phyloP scores from a whole-genome alignment of 176 grass and related monocot species.

The Triticum dicoccoides region DNA sequence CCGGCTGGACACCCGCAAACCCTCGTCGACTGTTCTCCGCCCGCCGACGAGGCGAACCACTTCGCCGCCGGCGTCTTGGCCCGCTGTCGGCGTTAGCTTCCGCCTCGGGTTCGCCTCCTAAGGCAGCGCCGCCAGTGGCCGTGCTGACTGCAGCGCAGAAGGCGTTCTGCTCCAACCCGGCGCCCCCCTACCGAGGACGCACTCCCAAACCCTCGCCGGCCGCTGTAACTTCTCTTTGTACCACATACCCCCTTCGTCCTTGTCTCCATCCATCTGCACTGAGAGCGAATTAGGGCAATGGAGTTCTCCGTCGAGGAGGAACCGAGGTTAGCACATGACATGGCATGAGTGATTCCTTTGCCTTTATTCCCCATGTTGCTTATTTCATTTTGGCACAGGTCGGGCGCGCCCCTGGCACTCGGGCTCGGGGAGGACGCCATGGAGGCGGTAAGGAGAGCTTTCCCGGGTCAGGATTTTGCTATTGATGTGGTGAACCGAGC shows the following conservation, averaged over 20 bases:
- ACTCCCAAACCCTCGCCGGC: neutral
- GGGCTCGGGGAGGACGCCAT: neutral
- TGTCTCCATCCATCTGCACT: neutral
- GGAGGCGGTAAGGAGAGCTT: neutral
- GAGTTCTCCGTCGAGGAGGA: neutral
- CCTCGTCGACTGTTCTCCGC: neutral
- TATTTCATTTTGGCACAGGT: neutral
- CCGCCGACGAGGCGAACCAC: neutral
- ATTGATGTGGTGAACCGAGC: constrained; percentile 3
- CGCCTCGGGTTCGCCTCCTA: neutral
- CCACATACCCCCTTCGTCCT: neutral
- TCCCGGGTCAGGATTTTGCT: neutral
- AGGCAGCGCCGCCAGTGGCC: neutral
- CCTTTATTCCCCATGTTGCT: neutral
- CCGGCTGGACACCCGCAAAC: neutral
- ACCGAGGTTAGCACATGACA: neutral
- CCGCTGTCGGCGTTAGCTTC: neutral
- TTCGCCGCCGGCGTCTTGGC: neutral
- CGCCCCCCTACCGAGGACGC: neutral
- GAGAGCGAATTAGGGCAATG: neutral
- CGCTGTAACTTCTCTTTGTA: neutral
- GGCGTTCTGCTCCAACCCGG: neutral
- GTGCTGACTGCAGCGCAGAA: neutral
- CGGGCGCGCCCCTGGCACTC: neutral
- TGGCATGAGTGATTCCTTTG: neutral